A percentile compares a stretch with the other conserved stretches of the same genome.
Evolutionary conservation across 1,284 basidiomycete species (phyloP).

Genomic region (Austropuccinia psidii): DNA sequence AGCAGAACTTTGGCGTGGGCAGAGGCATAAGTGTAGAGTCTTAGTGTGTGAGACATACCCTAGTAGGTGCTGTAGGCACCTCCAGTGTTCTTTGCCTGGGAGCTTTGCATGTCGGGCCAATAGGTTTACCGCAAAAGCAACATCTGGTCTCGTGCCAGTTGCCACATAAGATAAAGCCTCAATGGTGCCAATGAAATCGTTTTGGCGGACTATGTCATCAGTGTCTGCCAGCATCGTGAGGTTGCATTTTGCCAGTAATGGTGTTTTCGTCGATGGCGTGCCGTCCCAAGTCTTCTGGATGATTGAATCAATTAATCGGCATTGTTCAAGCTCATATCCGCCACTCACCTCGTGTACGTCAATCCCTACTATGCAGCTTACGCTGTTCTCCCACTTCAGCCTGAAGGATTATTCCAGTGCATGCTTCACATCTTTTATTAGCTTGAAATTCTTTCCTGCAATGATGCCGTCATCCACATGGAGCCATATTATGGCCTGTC

Average conservation of each 20-base stretch:
- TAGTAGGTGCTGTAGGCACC: background rate
- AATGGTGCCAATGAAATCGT: background rate
- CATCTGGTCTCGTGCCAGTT: background rate
- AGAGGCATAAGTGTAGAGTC: background rate
- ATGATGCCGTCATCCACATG: conserved; percentile 21
- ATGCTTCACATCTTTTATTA: background rate
- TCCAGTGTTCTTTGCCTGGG: background rate
- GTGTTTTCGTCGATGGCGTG: no score
- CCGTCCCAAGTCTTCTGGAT: background rate
- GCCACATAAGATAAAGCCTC: background rate
- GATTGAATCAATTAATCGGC: background rate
- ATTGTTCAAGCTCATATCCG: background rate
- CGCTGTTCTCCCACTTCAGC: background rate
- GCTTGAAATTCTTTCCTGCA: background rate
- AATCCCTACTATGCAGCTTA: background rate
- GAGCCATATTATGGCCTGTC: background rate
- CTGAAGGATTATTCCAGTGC: background rate
- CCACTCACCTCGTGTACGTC: background rate
- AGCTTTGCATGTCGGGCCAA: background rate
- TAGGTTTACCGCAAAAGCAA: background rate
- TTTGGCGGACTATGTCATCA: background rate
- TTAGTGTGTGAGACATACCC: background rate
- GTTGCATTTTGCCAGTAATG: no score
- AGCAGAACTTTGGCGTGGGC: background rate
- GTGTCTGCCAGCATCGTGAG: no score